Evolutionary conservation across 163 green algal species (phyloP), one percentile per base, ranked within the genome.

Genomic region (Prototheca wickerhamii): DNA sequence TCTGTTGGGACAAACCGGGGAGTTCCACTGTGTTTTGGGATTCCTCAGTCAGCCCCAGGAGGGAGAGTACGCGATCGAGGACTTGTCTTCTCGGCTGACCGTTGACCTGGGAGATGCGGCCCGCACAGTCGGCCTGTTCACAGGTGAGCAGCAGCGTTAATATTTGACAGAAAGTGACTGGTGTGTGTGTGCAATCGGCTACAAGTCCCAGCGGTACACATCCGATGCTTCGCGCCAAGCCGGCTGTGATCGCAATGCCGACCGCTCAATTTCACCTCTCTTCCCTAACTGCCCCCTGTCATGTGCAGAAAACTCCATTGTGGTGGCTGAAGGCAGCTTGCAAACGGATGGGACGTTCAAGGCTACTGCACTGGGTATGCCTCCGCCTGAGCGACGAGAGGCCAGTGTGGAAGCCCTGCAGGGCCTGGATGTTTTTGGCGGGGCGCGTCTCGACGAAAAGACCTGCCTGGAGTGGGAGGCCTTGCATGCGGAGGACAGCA

Each of bases 231-330:
- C n/a, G n/a, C n/a, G n/a, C n/a, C n/a, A n/a, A n/a, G n/a, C n/a
- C n/a, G n/a, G n/a, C n/a, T n/a, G n/a, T n/a, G n/a, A n/a, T n/a
- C n/a, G n/a, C n/a, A n/a, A n/a, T n/a, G n/a, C n/a, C n/a, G n/a
- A n/a, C n/a, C n/a, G n/a, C n/a, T n/a, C n/a, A n/a, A n/a, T n/a
- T n/a, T n/a, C n/a, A n/a, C n/a, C n/a, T n/a, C n/a, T n/a, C n/a
- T n/a, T n/a, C n/a, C n/a, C n/a, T n/a, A n/a, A n/a, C n/a, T n/a
- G n/a, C n/a, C n/a, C 70, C 76, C 55, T 2, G 33, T 31, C 40
- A 31, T 31, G 2, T 67, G 68, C 77, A 79, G 89, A 97, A 65
- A 96, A 96, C 72, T 92, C 83, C 68, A 81, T 96, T n/a, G 88
- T 97, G 20, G 79, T 96, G 26, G 87, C 84, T 1, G 84, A 95